These are phyloP conservation scores for Trichosporon ovoides DNA, from an alignment of 1,284 basidiomycete species.

Conservation along the genomic window DNA sequence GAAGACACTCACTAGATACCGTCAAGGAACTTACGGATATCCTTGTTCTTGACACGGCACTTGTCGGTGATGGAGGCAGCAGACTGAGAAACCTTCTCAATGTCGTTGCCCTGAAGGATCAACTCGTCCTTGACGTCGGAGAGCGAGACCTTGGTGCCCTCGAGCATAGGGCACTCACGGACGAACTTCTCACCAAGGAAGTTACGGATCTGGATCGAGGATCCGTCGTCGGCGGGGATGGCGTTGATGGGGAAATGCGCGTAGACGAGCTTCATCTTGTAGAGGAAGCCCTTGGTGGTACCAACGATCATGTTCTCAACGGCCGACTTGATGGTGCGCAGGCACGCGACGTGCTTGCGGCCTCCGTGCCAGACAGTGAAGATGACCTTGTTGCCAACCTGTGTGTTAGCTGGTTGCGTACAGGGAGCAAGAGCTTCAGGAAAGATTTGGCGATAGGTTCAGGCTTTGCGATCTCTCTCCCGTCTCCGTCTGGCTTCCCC, in stretches of 20 bases:
- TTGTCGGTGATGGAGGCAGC: constrained; percentile 92
- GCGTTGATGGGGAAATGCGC: constrained; percentile 99
- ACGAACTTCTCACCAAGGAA: constrained; percentile 77
- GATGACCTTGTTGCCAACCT: constrained; percentile 64
- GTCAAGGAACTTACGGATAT: constrained; percentile 70
- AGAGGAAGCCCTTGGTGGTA: constrained; percentile 96
- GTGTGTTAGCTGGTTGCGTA: neutral
- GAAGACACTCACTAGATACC: constrained; percentile 61
- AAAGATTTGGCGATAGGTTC: neutral
- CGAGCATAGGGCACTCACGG: constrained; percentile 86
- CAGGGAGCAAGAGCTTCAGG: neutral
- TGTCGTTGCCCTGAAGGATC: constrained; percentile 86
- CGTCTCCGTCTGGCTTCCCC: too few species aligned
- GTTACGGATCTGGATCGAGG: constrained; percentile 90
- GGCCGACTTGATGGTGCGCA: constrained; percentile 89
- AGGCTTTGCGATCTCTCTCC: too few species aligned
- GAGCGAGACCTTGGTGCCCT: constrained; percentile 79
- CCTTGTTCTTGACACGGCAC: constrained; percentile 94
- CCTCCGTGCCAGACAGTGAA: constrained; percentile 97
- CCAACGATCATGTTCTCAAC: constrained; percentile 98
- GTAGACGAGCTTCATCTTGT: constrained; percentile 99
- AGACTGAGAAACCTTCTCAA: constrained; percentile 92
- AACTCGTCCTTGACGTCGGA: constrained; percentile 96
- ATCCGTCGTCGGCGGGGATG: constrained; percentile 81
- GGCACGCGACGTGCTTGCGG: constrained; percentile 97